Base-by-base conservation (phyloP, 352 stramenopile genomes). In the Achlya hypogyna region DNA sequence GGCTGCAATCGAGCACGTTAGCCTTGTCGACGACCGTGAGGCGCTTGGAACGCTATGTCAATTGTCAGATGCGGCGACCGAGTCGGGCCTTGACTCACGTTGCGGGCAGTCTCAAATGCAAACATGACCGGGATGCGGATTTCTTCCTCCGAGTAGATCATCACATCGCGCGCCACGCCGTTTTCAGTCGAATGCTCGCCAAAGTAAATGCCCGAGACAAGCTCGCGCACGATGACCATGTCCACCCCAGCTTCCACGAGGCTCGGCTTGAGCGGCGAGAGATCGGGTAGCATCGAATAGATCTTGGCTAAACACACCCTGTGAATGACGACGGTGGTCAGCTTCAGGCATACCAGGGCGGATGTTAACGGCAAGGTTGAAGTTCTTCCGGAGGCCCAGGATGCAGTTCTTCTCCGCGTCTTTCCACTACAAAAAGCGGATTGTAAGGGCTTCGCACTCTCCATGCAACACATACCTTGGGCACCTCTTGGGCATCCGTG, bases 181-280 rank as follows among this genome's bases (percentile, higher is more conserved):
- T 78, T 79, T 52, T 85, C 74, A 10, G 81, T 88, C 62, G 78
- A 82, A 74, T 93, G 78, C 60, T 94, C 81, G 62, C 97, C 97
- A 79, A 99, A 99, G 84, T 99, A 99, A 47, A 99, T 98, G 75
- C 98, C 97, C 40, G 96, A 98, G 32, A 98, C 97, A 49, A 99
- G 86, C 73, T 99, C 97, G 53, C 96, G 91, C 31, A 99, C 96
- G 65, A 99, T 97, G 76, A 99, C 98, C 77, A 99, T 97, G 83
- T 99, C 96, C 9, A 99, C 93, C 34, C 95, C 95, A 66, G 79
- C 81, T 22, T 94, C 91, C 35, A 99, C 93, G 71, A 99, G 87
- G 74, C 98, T 97, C 18, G 82, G 89, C 80, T 99, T 99, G 14
- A 99, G 83, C 4, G 96, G 97, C 14, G 93, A 99, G 20, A 98